These are phyloP conservation scores for Quercus tomentella DNA, from an alignment of 331 rosid genomes.

Conservation along the genomic window DNA sequence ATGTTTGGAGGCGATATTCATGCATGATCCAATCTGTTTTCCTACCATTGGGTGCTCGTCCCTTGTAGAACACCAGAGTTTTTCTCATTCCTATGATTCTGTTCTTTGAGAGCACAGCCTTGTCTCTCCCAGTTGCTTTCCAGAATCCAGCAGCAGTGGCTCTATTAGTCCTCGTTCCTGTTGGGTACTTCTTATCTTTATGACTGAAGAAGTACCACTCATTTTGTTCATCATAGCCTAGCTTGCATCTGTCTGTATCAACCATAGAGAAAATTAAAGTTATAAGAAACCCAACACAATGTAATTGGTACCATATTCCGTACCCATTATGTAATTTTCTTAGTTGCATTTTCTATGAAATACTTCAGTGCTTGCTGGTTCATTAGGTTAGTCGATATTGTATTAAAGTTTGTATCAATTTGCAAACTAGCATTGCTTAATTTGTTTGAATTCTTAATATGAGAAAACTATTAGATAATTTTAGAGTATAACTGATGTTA, in stretches of 20 bases:
- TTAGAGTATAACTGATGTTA: not conserved
- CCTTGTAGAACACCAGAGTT: slow-evolving; percentile 85
- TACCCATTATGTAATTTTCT: not conserved
- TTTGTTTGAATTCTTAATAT: not conserved
- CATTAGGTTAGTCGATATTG: not conserved
- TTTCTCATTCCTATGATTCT: slow-evolving; percentile 87
- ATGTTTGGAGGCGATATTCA: slow-evolving; percentile 79
- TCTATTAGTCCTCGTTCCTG: slow-evolving; percentile 83
- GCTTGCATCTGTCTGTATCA: slow-evolving; percentile 58
- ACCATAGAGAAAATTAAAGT: not conserved
- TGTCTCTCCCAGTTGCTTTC: slow-evolving; percentile 97
- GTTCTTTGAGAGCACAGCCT: slow-evolving; percentile 69
- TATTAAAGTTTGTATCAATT: not conserved
- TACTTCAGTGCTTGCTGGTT: not conserved
- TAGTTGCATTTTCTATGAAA: not conserved
- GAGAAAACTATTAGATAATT: not conserved
- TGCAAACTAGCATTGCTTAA: not conserved
- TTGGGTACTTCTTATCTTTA: slow-evolving; percentile 87
- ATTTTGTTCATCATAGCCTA: slow-evolving; percentile 67
- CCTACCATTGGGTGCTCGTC: slow-evolving; percentile 87
- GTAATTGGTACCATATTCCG: not conserved
- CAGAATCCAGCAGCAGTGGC: slow-evolving; percentile 95
- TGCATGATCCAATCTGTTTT: slow-evolving; percentile 94
- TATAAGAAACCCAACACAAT: not conserved
- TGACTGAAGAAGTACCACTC: slow-evolving; percentile 97